Evolutionary conservation across 768 basidiomycete species (phyloP), one percentile per base, ranked within the genome.

Genomic region (Cystobasidium ongulense): DNA sequence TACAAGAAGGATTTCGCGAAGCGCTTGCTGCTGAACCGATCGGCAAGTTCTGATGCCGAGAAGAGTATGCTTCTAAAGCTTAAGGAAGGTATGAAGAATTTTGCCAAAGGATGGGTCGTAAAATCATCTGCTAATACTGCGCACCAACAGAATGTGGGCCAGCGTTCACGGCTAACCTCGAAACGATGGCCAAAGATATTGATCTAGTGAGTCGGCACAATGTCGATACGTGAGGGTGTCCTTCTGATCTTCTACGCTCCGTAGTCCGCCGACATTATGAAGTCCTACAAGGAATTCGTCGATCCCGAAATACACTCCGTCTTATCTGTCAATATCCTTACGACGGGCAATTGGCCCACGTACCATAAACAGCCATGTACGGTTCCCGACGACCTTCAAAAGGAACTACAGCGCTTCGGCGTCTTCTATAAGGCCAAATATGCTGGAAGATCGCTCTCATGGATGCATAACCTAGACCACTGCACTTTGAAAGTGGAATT

Each of bases 1-100:
- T 97, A 95, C 80, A 89, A 89, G 81, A 88, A 91, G 13, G 87
- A 88, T 41, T 82, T 96, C 39, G 90, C 92, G n/a, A 93, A 90
- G 83, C 85, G 93, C 70, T 78, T 97, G 73, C 82, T 97, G 43
- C 83, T 94, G n/a, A 88, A 87, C 75, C 87, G 87, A 80, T 90
- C 88, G 65, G 93, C 93, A 0, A 90, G 88, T 0, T 87, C 90
- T 74, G 93, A 94, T 78, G 88, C 91, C 75, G 93, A 97, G 82
- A 87, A 87, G 76, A 85, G 85, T 25, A 88, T 94, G 83, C 82
- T 97, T 71, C 88, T 89, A 82, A 90, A 89, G 81, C 83, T 99
- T 74, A 91, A 90, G 82, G 88, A 91, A 75, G 82, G 87, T 87
- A 77, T 78, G 91, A 87, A 53, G 13, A 1, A 23, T 64, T 39